Evolutionary conservation across 2,329 filamentous ascomycete species (phyloP), one percentile per base, ranked within the genome.

Genomic region (Sporothrix brasiliensis): DNA sequence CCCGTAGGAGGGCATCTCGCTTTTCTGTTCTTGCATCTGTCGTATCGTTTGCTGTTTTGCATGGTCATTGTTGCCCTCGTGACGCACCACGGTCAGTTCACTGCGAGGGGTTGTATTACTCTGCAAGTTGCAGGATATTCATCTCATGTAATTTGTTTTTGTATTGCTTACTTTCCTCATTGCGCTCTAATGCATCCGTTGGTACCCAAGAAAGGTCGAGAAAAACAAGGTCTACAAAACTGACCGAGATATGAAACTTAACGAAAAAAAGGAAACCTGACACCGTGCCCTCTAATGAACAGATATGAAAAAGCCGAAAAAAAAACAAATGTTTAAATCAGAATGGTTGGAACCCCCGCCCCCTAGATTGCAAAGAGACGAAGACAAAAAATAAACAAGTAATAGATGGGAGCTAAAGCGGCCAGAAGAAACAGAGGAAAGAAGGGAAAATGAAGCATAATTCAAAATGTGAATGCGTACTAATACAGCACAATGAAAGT

Each of bases 381-480:
- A 49, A 30, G 27, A 30, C 2, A 0, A 30, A 30, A 30, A 30
- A 27, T 2, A 27, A 53, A 58, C 50, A 56, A 47, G 19, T 6
- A 27, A 63, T 5, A 53, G 50, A 69, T 50, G 41, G 60, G 30
- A 63, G n/a, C 54, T 24, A 58, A 66, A 49, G 44, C 10, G 50
- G 13, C 39, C 39, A 27, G 16, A 24, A 69, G 10, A 54, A 70
- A 4, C n/a, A 67, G 9, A 24, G 47, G 47, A 44, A 39, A 41
- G 27, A 58, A 30, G 44, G 24, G 24, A 10, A 13, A 13, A 11
- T 10, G 21, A 49, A 56, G 14, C 21, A 58, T 34, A 58, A 58
- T 44, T 13, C 50, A 47, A 54, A 50, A 44, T 61, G 63, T 70
- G 30, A 70, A 30, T 41, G 53, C 60, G 53, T 70, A 70, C 69